Conservation (phyloP, 176 grass and related monocot species). For the Luzula sylvatica region DNA sequence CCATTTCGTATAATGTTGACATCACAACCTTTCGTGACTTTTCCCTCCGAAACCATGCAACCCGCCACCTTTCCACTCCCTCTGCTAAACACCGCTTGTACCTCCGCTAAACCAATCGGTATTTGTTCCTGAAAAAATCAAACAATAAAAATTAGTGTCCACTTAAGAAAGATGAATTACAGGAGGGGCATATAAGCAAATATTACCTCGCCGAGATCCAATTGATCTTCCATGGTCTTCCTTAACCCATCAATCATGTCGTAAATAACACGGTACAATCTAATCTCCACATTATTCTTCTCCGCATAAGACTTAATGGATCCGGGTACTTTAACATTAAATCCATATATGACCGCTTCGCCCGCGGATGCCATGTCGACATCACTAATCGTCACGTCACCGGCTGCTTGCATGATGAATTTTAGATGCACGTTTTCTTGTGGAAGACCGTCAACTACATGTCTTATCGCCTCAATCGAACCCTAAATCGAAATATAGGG, state of each 20-base stretch:
- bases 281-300: conserved; percentile 86
- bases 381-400: conserved; percentile 72
- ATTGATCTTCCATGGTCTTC: conserved; percentile 97
- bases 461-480: conserved; percentile 90
- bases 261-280: conserved; percentile 84
- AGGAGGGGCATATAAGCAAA: too few species aligned
- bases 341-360: conserved; percentile 86
- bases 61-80: conserved; percentile 87
- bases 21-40: conserved; percentile 63
- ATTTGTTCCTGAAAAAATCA: conserved; percentile 52
- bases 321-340: conserved; percentile 80
- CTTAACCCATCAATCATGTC: conserved; percentile 87
- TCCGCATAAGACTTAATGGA: conserved; percentile 81
- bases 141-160: not conserved
- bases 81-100: conserved; percentile 90
- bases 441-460: conserved; percentile 64
- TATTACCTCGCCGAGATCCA: conserved; percentile 93
- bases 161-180: too few species aligned
- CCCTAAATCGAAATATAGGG: conserved; percentile 41
- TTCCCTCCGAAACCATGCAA: conserved; percentile 84
- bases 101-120: conserved; percentile 63
- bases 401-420: conserved; percentile 89
- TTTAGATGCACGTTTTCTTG: conserved; percentile 81
- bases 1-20: conserved; percentile 67
- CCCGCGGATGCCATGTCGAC: conserved; percentile 79